phyloP scores from a whole-genome alignment of 2,329 filamentous ascomycete species.

The Decorospora gaudefroyi region DNA sequence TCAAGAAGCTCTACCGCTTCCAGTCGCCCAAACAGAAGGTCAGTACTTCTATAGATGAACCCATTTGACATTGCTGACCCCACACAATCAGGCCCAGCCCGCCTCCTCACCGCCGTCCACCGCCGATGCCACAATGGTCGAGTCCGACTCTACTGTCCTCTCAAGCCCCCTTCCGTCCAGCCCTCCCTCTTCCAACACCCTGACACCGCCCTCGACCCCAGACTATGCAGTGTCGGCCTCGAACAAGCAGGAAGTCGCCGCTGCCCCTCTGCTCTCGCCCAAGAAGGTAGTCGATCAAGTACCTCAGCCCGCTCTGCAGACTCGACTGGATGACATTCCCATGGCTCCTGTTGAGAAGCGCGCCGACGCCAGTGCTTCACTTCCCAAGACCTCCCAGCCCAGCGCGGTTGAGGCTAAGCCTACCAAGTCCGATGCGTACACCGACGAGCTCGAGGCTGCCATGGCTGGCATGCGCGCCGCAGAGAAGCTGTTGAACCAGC shows the following conservation, averaged over 20 bases:
- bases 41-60: background rate
- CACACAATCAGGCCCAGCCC: background rate
- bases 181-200: background rate
- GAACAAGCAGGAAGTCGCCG: background rate
- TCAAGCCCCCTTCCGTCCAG: background rate
- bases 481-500: constrained; percentile 9
- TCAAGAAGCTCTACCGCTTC: constrained; percentile 2
- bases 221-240: background rate
- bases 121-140: background rate
- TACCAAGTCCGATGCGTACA: background rate
- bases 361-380: background rate
- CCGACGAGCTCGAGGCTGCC: background rate
- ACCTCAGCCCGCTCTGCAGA: background rate
- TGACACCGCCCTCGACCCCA: constrained; percentile 1
- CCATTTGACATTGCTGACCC: background rate
- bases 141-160: background rate
- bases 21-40: constrained; percentile 1
- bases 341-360: background rate
- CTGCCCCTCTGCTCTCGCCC: background rate
- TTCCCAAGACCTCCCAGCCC: background rate
- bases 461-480: constrained; percentile 5
- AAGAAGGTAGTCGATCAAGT: background rate
- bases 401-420: background rate
- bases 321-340: background rate
- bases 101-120: background rate